Conservation (phyloP, 148 eudicot species). For the Chenopodium suecicum region DNA sequence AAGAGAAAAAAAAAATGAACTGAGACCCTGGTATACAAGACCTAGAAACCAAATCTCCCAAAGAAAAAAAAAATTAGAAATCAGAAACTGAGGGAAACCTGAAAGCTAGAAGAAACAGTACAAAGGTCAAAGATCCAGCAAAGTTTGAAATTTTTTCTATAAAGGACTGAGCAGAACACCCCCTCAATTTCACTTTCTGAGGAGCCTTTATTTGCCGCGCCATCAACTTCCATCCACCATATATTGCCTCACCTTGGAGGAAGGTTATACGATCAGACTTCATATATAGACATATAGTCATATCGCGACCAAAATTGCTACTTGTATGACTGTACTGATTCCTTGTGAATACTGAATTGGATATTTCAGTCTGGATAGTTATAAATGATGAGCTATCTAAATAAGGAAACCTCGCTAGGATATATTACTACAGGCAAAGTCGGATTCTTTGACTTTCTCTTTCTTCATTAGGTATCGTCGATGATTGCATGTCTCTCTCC, state of each 20-base stretch:
- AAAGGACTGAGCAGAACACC: neutral
- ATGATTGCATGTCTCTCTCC: constrained; percentile 37
- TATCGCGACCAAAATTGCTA: constrained; percentile 26
- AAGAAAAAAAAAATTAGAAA: neutral
- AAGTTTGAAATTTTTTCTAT: neutral
- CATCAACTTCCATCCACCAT: neutral
- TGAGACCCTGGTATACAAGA: neutral
- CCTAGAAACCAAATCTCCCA: neutral
- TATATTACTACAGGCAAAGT: constrained; percentile 63
- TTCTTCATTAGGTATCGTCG: constrained; percentile 35
- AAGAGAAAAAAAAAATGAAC: neutral
- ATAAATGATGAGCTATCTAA: constrained; percentile 2
- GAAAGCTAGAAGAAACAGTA: neutral
- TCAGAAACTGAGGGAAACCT: neutral
- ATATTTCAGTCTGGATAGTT: constrained; percentile 13
- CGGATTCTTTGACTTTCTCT: constrained; percentile 49
- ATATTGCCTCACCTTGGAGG: neutral
- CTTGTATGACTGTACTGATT: constrained; percentile 20
- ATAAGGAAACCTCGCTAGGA: neutral
- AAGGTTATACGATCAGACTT: neutral
- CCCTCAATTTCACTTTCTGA: neutral
- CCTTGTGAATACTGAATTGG: constrained; percentile 14
- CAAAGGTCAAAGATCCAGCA: constrained; percentile 2
- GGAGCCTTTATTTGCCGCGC: neutral
- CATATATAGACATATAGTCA: neutral